Base-by-base conservation (phyloP, 176 grass and related monocot species). In the bread wheat (Triticum aestivum) region DNA sequence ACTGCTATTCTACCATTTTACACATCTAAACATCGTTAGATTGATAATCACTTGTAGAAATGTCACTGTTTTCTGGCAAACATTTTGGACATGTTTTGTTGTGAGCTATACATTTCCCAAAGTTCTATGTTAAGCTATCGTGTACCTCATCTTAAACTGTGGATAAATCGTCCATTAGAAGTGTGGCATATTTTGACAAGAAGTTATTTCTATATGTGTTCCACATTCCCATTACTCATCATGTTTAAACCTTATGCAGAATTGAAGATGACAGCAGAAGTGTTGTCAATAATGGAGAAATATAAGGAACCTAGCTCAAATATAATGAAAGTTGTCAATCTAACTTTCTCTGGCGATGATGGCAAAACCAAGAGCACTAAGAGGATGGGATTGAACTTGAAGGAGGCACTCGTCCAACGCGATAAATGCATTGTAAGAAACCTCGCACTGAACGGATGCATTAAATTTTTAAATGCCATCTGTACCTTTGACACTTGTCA, bases 341-440 rank as follows among this genome's bases (percentile, higher is more conserved):
- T 72, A 56, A 79, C 56, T 23, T 56, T 20, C 47, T 89, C 87
- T 68, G 71, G 58, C 71, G 26, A 86, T 70, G 76, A 82, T 65
- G n/a, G 61, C 12, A 78, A 66, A 77, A 27, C 20, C 37, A 77
- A 71, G 75, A 85, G 77, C 17, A 69, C 52, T 8, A 87, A 86
- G 45, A 80, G 75, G 79, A 94, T 81, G 79, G 86, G 72, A 83
- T 72, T 94, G 66, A 47, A 47, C 44, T 47, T 47, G 44, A 88
- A 72, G 26, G 85, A 90, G 37, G 83, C 37, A 27, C 24, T 86
- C 51, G 41, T 77, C 30, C 74, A 32, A 24, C 79, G 75, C 35
- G 86, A 52, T 78, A 83, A 82, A 83, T 88, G 79, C 76, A 69
- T 90, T 86, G 93, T 61, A 92, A 83, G 79, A 39, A 21, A 85